Evolutionary conservation across 176 grass and related monocot species (phyloP), one percentile per base, ranked within the genome.

Genomic region (Triticum timopheevii): DNA sequence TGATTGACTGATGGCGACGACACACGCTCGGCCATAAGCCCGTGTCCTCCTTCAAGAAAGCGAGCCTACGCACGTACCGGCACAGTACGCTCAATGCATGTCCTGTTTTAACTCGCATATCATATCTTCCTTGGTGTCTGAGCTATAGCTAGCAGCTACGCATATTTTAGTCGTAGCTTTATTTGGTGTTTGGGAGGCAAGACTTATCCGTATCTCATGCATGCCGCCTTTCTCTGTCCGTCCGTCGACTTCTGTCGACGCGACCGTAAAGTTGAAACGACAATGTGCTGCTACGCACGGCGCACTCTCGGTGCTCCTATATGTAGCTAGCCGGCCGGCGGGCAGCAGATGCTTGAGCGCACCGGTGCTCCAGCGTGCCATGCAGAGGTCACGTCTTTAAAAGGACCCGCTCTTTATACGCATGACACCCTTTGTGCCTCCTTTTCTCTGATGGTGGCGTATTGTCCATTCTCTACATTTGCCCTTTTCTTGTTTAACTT

Each of bases 231-330:
- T 73, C 28, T 35, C 11, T 76, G 42, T 45, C 23, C n/a, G 12
- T 45, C 74, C 45, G 40, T 38, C 38, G 61, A 74, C 71, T 23
- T 76, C 82, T 25, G 19, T 66, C 39, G 56, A 67, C 84, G 5
- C 44, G 83, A 82, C 47, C 54, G 28, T 62, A 15, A 54, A 11
- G 68, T 15, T 30, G 17, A 19, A 3, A 25, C 15, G 2, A 9
- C 42, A 65, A 24, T 9, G 42, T 35, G 63, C 69, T 71, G 39
- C 40, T 34, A 61, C 76, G 67, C 84, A 86, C 42, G 12, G 30
- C 73, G 89, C 84, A 90, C 87, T 78, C 61, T 85, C 35, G 45
- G 72, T 82, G 79, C 83, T 78, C 87, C 20, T 59, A 28, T 22
- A 19, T n/a, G 62, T 27, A 7, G 62, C 61, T 4, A 69, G 13